Conservation (phyloP, 768 basidiomycete genomes). For the Pleurotus giganteus region DNA sequence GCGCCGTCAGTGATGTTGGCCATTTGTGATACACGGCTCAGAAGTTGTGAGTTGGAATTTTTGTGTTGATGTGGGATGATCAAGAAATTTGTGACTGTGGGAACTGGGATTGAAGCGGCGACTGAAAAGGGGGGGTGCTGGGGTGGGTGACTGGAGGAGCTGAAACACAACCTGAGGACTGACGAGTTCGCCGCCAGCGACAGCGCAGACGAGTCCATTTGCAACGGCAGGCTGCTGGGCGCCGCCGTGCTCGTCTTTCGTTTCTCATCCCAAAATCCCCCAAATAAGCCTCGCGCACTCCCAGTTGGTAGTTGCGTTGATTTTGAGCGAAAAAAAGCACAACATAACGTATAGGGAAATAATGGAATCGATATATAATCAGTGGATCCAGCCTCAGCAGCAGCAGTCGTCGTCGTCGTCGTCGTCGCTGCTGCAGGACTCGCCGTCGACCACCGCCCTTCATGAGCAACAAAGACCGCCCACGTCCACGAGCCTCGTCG, state of each 20-base stretch:
- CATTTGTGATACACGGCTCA: conserved; percentile 19
- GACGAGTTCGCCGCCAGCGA: conserved; percentile 8
- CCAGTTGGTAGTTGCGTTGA: conserved; percentile 3
- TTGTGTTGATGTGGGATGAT: not conserved
- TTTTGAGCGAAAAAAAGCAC: conserved; percentile 28
- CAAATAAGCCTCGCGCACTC: not conserved
- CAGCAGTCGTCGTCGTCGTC: not conserved
- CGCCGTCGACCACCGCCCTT: conserved; percentile 28
- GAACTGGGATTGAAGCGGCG: conserved; percentile 27
- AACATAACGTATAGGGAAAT: conserved; percentile 38
- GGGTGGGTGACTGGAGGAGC: not conserved
- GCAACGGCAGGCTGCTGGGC: conserved; percentile 1
- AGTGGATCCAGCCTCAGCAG: conserved; percentile 40
- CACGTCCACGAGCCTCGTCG: conserved; percentile 22
- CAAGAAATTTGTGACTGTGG: conserved; percentile 26
- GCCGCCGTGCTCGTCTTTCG: not conserved
- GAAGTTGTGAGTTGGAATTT: not conserved
- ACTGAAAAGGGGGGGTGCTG: conserved; percentile 24
- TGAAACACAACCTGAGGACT: not conserved
- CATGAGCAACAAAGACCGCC: conserved; percentile 26
- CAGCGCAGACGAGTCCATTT: conserved; percentile 5
- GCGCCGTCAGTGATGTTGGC: conserved; percentile 20
- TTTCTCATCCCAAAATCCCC: conserved; percentile 2
- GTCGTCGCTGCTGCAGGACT: conserved; percentile 22
- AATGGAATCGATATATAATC: conserved; percentile 31